Evolutionary conservation across 148 eudicot genomes (phyloP).

Genomic region (Suaeda aralocaspica): DNA sequence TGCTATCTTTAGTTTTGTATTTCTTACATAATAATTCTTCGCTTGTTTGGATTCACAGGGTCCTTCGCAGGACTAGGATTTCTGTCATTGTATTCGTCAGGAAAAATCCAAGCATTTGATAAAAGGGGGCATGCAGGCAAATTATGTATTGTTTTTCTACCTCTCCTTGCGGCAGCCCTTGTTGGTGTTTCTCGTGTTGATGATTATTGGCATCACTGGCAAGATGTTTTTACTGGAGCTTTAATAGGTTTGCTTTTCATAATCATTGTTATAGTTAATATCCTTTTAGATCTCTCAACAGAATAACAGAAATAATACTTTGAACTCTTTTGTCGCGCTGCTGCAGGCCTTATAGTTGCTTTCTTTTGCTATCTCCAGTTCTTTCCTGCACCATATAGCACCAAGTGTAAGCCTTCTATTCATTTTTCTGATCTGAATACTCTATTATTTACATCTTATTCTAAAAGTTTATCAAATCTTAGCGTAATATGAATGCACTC

Average conservation of each 20-base stretch:
- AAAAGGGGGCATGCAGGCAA: slow-evolving; percentile 70
- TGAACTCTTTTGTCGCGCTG: not conserved
- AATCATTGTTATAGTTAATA: too few species aligned
- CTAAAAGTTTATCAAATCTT: not conserved
- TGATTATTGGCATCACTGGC: slow-evolving; percentile 98
- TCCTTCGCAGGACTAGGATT: slow-evolving; percentile 94
- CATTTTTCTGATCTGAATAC: not conserved
- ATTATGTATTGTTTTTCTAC: slow-evolving; percentile 59
- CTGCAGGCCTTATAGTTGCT: slow-evolving; percentile 56
- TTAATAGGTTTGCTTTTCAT: slow-evolving; percentile 52
- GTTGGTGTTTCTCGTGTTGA: slow-evolving; percentile 89
- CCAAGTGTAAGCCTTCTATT: slow-evolving; percentile 36
- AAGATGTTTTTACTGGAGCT: slow-evolving; percentile 77
- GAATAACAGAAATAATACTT: too few species aligned
- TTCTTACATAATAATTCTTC: not conserved
- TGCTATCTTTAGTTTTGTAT: not conserved
- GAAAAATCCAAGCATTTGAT: slow-evolving; percentile 65
- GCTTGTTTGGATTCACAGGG: slow-evolving; percentile 47
- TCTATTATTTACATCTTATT: not conserved
- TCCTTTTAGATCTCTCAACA: too few species aligned
- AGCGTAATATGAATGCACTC: too few species aligned
- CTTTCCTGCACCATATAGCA: slow-evolving; percentile 65
- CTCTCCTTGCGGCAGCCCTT: slow-evolving; percentile 61
- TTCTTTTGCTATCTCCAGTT: slow-evolving; percentile 78
- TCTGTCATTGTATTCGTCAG: slow-evolving; percentile 64